These are phyloP conservation scores for Candida sphagnicola DNA, from an alignment of 805 yeast species.

Conservation along the genomic window DNA sequence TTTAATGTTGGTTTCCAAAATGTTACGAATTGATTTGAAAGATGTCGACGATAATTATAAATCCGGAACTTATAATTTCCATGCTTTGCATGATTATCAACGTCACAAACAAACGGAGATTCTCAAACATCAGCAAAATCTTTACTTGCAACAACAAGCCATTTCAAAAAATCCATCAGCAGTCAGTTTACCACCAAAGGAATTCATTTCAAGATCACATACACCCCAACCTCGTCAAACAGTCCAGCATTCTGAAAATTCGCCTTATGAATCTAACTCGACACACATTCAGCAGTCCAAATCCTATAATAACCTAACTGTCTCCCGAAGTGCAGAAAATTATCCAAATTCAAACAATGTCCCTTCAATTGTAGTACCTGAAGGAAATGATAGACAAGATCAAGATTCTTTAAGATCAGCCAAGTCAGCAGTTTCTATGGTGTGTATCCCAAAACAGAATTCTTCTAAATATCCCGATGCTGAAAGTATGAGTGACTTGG, in stretches of 20 bases:
- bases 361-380: neutral
- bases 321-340: neutral
- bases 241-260: neutral
- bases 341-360: neutral
- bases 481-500: conserved; percentile 5
- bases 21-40: conserved; percentile 33
- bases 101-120: conserved; percentile 30
- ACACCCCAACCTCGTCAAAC: neutral
- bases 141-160: conserved; percentile 34
- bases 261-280: neutral
- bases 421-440: neutral
- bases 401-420: neutral
- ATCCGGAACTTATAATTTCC: conserved; percentile 53
- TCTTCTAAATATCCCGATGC: conserved; percentile 2
- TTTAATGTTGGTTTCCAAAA: conserved; percentile 56
- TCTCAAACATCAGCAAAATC: conserved; percentile 31
- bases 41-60: conserved; percentile 43
- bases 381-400: neutral
- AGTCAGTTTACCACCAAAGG: conserved; percentile 1
- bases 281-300: neutral
- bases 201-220: conserved; percentile 1
- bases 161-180: conserved; percentile 4
- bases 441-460: conserved; percentile 1
- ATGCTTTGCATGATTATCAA: conserved; percentile 52
- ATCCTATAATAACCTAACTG: neutral